Conservation (phyloP, 306 rosid genomes). For the Pachyrhizus erosus region DNA sequence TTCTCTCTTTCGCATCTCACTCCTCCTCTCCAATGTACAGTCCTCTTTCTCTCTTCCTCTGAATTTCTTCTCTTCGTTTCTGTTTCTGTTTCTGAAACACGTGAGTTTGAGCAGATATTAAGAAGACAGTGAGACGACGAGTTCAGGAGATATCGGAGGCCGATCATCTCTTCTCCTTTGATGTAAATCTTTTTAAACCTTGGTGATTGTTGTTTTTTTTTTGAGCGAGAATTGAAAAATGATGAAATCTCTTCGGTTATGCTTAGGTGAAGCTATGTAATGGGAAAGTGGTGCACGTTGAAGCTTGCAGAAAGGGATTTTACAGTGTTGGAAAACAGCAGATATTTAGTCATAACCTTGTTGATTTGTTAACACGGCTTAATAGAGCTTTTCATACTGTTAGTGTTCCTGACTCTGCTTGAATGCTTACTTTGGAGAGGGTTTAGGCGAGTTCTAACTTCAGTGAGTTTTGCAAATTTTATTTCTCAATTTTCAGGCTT, state of each 20-base stretch:
- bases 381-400: constrained; percentile 82
- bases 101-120: background rate
- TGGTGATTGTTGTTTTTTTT: background rate
- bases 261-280: constrained; percentile 85
- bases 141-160: constrained; percentile 63
- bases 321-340: constrained; percentile 81
- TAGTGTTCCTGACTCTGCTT: background rate
- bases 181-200: constrained; percentile 50
- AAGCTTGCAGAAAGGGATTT: constrained; percentile 91
- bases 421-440: background rate
- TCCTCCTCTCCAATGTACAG: constrained; percentile 84
- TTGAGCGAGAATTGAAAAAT: background rate
- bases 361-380: constrained; percentile 86
- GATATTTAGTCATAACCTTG: constrained; percentile 78
- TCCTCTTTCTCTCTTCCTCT: background rate
- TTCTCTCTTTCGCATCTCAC: constrained; percentile 90
- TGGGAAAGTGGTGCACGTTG: constrained; percentile 87
- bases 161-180: constrained; percentile 81
- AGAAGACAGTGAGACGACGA: background rate
- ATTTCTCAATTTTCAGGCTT: constrained; percentile 54
- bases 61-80: background rate
- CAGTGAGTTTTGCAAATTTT: background rate
- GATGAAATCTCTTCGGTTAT: background rate
- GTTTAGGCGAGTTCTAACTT: background rate
- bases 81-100: background rate